These are phyloP conservation scores for Cytospora leucostoma DNA, from an alignment of 2,329 filamentous ascomycete species.

Conservation along the genomic window DNA sequence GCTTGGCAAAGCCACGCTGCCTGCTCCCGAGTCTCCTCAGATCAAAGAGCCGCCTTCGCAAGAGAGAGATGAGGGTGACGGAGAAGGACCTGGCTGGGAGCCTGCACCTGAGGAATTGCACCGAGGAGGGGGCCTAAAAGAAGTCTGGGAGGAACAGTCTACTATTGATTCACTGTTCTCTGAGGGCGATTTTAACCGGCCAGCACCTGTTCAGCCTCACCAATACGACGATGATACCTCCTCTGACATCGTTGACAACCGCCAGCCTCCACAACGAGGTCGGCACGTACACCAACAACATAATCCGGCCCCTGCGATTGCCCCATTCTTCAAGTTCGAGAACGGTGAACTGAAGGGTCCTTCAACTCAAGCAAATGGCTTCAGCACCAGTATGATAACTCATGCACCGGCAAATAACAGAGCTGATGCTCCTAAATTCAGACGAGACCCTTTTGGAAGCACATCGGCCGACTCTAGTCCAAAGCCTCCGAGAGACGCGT, in stretches of 20 bases:
- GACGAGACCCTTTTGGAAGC: conserved; percentile 23
- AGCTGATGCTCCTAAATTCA: conserved; percentile 17
- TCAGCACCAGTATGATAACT: conserved; percentile 27
- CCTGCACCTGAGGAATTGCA: conserved; percentile 6
- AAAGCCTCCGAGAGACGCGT: conserved; percentile 10
- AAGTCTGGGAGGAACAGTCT: conserved; percentile 28
- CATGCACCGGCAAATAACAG: conserved; percentile 17
- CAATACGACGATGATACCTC: conserved; percentile 11
- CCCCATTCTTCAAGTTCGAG: conserved; percentile 20
- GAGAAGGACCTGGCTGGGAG: conserved; percentile 15
- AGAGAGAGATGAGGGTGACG: background rate
- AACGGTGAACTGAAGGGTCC: conserved; percentile 15
- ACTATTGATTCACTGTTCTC: conserved; percentile 26
- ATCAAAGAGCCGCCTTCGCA: conserved; percentile 1
- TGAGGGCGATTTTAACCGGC: conserved; percentile 18
- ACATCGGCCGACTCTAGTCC: conserved; percentile 22
- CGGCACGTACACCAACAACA: conserved; percentile 14
- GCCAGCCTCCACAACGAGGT: conserved; percentile 23
- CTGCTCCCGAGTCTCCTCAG: conserved; percentile 4
- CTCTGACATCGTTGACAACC: conserved; percentile 26
- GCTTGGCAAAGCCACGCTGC: background rate
- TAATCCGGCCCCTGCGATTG: background rate
- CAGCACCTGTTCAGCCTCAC: conserved; percentile 8
- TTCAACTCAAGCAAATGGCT: conserved; percentile 4
- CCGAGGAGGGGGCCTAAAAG: conserved; percentile 18